A percentile compares a stretch with the other conserved stretches of the same genome.
Conservation (phyloP, 1,284 basidiomycete genomes). For the Cryptococcus sp. region DNA sequence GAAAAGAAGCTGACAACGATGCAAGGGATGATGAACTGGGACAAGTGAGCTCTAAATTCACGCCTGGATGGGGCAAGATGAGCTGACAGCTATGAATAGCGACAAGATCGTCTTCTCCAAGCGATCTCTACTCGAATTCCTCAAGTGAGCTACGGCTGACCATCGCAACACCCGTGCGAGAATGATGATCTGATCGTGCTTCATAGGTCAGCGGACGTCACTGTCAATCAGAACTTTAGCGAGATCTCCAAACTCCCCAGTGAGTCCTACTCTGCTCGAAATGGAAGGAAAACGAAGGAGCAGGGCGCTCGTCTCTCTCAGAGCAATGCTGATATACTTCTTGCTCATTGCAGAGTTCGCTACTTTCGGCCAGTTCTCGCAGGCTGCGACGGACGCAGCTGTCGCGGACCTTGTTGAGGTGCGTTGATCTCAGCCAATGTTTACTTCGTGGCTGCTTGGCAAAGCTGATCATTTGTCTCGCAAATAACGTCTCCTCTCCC, state of each 20-base stretch:
- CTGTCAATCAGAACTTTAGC: constrained; percentile 51
- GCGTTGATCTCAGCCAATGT: constrained; percentile 3
- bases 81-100: constrained; percentile 20
- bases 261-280: constrained; percentile 20
- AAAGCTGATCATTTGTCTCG: neutral
- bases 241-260: constrained; percentile 53
- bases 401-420: constrained; percentile 54
- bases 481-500: neutral
- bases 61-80: neutral
- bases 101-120: constrained; percentile 55
- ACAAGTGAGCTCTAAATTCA: constrained; percentile 36
- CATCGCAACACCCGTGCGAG: neutral
- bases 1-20: neutral
- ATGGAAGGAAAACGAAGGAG: neutral
- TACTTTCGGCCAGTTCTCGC: constrained; percentile 51
- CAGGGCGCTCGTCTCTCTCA: neutral
- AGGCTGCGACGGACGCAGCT: constrained; percentile 52
- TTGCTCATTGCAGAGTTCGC: constrained; percentile 47
- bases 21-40: constrained; percentile 53
- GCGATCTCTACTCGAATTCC: constrained; percentile 53
- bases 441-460: neutral
- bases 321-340: constrained; percentile 6
- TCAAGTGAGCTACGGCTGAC: constrained; percentile 39
- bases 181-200: neutral
- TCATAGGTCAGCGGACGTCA: constrained; percentile 45